A percentile compares a stretch with the other conserved stretches of the same genome.
Conservation (phyloP, 257 asterid species). For the Scutellaria galericulata region DNA sequence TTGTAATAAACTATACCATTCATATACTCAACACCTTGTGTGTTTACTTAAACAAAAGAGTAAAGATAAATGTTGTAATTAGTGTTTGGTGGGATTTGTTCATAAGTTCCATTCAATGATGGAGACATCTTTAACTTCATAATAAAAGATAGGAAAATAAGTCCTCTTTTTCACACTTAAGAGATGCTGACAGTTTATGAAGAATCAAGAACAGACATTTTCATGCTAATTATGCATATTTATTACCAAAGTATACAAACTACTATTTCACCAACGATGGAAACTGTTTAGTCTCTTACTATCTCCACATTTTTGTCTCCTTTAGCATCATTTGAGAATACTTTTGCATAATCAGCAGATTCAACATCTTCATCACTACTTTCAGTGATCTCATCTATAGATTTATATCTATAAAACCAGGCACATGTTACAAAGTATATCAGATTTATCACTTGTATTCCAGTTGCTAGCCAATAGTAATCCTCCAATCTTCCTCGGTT, state of each 20-base stretch:
- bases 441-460: constrained; percentile 60
- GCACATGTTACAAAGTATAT: constrained; percentile 64
- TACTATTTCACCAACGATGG: background rate
- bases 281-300: constrained; percentile 22
- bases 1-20: no score
- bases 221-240: background rate
- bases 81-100: background rate
- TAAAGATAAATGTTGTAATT: no score
- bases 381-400: constrained; percentile 48
- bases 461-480: constrained; percentile 68
- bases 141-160: background rate
- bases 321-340: constrained; percentile 10
- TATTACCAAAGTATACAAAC: background rate
- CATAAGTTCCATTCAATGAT: background rate
- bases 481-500: constrained; percentile 65
- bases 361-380: constrained; percentile 48
- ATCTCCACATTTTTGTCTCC: constrained; percentile 33
- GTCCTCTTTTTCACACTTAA: background rate
- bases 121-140: background rate
- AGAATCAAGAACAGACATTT: background rate
- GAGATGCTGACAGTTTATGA: background rate
- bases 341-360: constrained; percentile 27
- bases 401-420: constrained; percentile 55
- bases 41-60: no score
- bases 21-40: no score